Percentiles rank a stretch among this genome's conserved stretches.
Conservation (phyloP, 2,329 filamentous ascomycete genomes). For the Talaromyces sp. region DNA sequence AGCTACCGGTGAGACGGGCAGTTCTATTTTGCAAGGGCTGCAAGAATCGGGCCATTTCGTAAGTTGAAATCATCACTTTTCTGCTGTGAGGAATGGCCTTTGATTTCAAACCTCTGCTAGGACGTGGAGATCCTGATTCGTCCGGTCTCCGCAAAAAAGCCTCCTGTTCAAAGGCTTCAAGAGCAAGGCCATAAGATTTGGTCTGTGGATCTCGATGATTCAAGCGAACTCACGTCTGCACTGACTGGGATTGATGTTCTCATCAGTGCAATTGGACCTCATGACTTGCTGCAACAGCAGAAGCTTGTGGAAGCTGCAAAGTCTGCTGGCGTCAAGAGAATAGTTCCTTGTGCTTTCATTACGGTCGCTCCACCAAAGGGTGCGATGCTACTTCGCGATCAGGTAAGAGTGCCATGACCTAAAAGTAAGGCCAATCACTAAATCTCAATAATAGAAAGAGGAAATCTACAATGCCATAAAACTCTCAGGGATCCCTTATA, state of each 20-base stretch:
- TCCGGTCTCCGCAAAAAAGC: constrained; percentile 46
- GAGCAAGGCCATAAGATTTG: not conserved
- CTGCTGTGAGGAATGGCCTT: too few relatives aligned
- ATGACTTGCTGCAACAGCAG: constrained; percentile 33
- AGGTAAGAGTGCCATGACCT: constrained; percentile 11
- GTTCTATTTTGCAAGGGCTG: constrained; percentile 29
- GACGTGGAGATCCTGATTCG: constrained; percentile 51
- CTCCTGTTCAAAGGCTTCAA: constrained; percentile 10
- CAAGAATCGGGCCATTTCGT: constrained; percentile 24
- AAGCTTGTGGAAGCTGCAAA: constrained; percentile 39
- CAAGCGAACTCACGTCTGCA: not conserved
- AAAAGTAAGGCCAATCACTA: not conserved
- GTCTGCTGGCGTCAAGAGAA: constrained; percentile 33
- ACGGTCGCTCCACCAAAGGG: constrained; percentile 40
- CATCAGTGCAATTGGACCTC: not conserved
- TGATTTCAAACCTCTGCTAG: too few relatives aligned
- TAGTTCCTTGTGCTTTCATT: constrained; percentile 48
- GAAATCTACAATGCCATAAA: constrained; percentile 47
- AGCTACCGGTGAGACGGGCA: constrained; percentile 32
- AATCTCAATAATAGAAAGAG: constrained; percentile 43
- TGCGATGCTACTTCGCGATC: constrained; percentile 31
- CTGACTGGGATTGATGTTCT: not conserved
- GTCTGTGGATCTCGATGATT: not conserved
- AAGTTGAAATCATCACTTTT: too few relatives aligned
- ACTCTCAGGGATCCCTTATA: constrained; percentile 49